Percentiles rank a stretch among this genome's conserved stretches.
Conservation (phyloP, 257 asterid genomes). For the Solanum gracilifrons region DNA sequence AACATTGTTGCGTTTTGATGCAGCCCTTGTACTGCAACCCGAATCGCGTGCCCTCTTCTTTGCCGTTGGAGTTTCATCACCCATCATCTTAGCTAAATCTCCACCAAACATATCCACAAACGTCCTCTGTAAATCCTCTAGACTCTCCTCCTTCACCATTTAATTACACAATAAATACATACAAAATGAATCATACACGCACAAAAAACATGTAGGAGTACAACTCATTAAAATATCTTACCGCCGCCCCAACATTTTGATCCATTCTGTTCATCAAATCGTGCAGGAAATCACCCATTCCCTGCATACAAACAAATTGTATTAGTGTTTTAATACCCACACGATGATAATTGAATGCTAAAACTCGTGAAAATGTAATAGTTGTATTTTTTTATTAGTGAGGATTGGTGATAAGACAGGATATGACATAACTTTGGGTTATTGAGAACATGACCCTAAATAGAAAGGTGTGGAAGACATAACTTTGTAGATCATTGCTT, state of each 20-base stretch:
- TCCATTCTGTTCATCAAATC: slow-evolving; percentile 82
- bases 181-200: neutral
- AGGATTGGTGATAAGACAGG: neutral
- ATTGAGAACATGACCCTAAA: too few species aligned
- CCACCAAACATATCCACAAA: slow-evolving; percentile 83
- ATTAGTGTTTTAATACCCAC: neutral
- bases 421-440: neutral
- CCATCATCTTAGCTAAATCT: slow-evolving; percentile 50
- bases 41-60: slow-evolving; percentile 34
- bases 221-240: neutral
- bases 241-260: slow-evolving; percentile 48
- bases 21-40: slow-evolving; percentile 27
- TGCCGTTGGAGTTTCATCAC: slow-evolving; percentile 23
- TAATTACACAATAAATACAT: neutral
- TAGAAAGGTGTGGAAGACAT: neutral
- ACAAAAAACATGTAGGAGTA: neutral
- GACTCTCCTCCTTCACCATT: slow-evolving; percentile 54
- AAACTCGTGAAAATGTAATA: neutral
- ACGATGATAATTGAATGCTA: neutral
- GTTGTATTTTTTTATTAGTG: neutral
- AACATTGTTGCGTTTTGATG: slow-evolving; percentile 16
- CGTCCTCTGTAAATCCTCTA: slow-evolving; percentile 77
- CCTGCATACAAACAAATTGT: slow-evolving; percentile 21
- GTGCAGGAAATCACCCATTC: slow-evolving; percentile 81
- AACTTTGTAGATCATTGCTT: neutral